Evolutionary conservation across 179 eudicot species (phyloP), one percentile per base, ranked within the genome.

Genomic region (Corrigiola litoralis): DNA sequence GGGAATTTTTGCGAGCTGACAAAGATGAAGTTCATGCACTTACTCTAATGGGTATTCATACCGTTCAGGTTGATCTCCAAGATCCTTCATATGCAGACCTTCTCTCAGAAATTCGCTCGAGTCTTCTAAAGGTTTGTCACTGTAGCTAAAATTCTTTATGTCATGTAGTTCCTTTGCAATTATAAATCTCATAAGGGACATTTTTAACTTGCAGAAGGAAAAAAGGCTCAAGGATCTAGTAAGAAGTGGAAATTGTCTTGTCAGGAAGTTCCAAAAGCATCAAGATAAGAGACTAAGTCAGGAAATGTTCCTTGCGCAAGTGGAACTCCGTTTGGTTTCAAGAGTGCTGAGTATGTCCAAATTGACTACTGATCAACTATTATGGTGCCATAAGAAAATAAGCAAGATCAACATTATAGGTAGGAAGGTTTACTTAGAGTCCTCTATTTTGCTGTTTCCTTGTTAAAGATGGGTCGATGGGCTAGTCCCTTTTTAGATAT

Each of bases 361-460:
- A 72, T 42, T 87, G 59, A 81, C 82, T 4, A 74, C 72, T 1
- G 90, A 87, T 66, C 98, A 90, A 53, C 71, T 90, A 18, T 31
- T 75, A 6, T 92, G 98, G 98, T 89, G 95, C 58, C 85, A 80
- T 63, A 85, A 70, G 61, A 92, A 90, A 44, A 63, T 92, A 4
- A 75, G 75, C 76, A 82, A 75, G 69, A 73, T 86, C 20, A 79
- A 61, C 17, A 67, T 90, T 17, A 60, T 77, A 3, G 78, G 77
- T 16, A 80, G 88, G 73, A 84, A 81, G 63, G 69, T 87, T 48
- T 79, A 69, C 47, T 44, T 84, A 18, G 98, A 89, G 28, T 69
- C 85, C 9, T 81, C 83, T 0, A 85, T 89, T 85, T 77, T 73
- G 75, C 84, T 84, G 41, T 92, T 89, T 47, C 96, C 96, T 18